Base-by-base conservation (phyloP, 1,139 yeast genomes). In the Saccharomyces uvarum region DNA sequence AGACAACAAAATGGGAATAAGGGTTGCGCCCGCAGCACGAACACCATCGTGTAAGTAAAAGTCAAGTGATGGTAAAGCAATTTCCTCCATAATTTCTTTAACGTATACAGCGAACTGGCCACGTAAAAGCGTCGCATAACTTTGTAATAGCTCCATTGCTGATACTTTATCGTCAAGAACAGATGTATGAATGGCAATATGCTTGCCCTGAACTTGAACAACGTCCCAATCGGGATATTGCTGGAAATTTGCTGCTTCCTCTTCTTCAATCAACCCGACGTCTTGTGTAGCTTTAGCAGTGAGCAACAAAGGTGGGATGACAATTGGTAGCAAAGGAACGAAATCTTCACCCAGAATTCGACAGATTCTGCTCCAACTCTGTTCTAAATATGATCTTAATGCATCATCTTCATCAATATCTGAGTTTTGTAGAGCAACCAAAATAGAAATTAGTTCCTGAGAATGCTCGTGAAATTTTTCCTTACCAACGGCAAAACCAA, bases 151-250 rank as follows among this genome's bases (percentile, higher is more conserved):
- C 66, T 93, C 97, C 77, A 93, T 86, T 3, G 99, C 98, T 42
- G 86, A 79, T 7, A 89, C 91, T 73, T 95, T 93, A 61, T 91
- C 98, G 67, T 93, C 99, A 59, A 93, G 77, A 21, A 88, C 78
- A 16, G 97, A 89, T 3, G 97, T 89, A 69, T 91, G 96, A 53
- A 93, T 90, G 26, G 98, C 99, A 66, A 95, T 84, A 66, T 88
- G 91, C 70, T 89, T 91, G 53, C 99, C 99, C 29, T 91, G 84
- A 46, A 90, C 75, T 62, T 89, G 91, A 55, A 93, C 85, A 50
- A 93, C 95, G 66, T 93, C 99, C 95, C 97, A 93, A 59, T 91
- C 97, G 51, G 91, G 96, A 64, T 88, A 88, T 64, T 83, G 85
- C 61, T 84, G 86, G 61, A 81, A 82, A 61, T 86, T 89, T 55